These are phyloP conservation scores for Mucor indicus DNA, from an alignment of 371 early-diverging fungal genomes.

Conservation along the genomic window DNA sequence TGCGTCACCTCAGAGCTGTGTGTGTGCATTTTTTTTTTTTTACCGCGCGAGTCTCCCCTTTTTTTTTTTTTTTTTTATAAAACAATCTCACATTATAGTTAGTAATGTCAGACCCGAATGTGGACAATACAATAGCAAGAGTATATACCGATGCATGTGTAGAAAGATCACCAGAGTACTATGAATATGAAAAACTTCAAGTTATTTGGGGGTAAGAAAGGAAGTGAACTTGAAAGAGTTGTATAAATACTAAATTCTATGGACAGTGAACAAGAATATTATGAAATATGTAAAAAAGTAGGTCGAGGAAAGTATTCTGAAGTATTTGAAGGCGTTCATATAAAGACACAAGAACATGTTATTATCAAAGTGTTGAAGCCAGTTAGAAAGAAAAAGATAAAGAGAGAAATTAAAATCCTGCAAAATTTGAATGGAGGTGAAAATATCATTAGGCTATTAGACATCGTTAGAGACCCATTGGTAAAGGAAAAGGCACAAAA, in stretches of 20 bases:
- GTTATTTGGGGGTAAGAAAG: slow-evolving; percentile 24
- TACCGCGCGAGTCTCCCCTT: too few relatives aligned
- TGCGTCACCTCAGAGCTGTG: too few relatives aligned
- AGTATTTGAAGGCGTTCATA: slow-evolving; percentile 96
- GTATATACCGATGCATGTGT: slow-evolving; percentile 18
- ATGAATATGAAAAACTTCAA: slow-evolving; percentile 19
- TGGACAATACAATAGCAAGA: slow-evolving; percentile 4
- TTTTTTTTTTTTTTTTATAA: too few relatives aligned
- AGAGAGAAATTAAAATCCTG: slow-evolving; percentile 98
- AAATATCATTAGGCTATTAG: slow-evolving; percentile 91
- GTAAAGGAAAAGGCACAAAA: slow-evolving; percentile 40
- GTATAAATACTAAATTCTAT: too few relatives aligned
- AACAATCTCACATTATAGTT: too few relatives aligned
- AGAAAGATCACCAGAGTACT: slow-evolving; percentile 13
- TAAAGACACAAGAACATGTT: slow-evolving; percentile 71
- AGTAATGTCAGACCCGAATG: too few relatives aligned
- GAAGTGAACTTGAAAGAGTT: too few relatives aligned
- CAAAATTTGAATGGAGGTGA: slow-evolving; percentile 95
- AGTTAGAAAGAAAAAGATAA: slow-evolving; percentile 99
- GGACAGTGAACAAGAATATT: slow-evolving; percentile 76
- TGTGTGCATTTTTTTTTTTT: too few relatives aligned
- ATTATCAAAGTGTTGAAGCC: slow-evolving; percentile 99
- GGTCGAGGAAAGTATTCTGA: slow-evolving; percentile 99
- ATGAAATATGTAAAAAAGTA: slow-evolving; percentile 94
- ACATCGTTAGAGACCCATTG: slow-evolving; percentile 96